Evolutionary conservation across 192 early-diverging fungal genomes (phyloP), one percentile per base, ranked within the genome.

Genomic region (Chytriomyces hyalinus): DNA sequence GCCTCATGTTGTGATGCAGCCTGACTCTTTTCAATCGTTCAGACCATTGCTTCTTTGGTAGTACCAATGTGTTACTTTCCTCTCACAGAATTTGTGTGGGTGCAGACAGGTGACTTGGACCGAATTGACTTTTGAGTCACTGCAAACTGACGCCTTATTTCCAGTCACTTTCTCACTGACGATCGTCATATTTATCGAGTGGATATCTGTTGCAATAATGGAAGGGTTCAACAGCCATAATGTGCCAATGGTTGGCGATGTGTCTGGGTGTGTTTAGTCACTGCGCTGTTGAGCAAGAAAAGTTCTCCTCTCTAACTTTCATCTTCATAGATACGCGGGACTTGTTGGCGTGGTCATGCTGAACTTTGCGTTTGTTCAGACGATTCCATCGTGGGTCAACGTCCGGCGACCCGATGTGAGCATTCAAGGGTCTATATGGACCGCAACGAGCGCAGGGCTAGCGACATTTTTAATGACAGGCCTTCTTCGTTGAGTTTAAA

Each of bases 381-480:
- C 79, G 4, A 74, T 86, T 5, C 84, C 84, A 10, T 69, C 77
- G 36, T 86, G 84, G 84, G 84, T 86, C 15, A 86, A 86, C 63
- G 62, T 85, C 6, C 82, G 87, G 43, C 44, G 65, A 49, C 85
- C 73, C 9, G 85, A 86, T 78, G 85, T 86, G 13, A 86, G 78
- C 68, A 83, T 86, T 11, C 84, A 86, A 68, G 65, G 66, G 46
- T 77, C 82, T 0, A 74, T 86, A n/a, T 86, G 84, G 84, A 45
- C 44, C 10, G 20, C 83, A 11, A 80, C 83, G n/a, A 60, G 59
- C 11, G 53, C 73, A 6, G 77, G 80, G 9, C 57, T 69, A 7
- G 11, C 68, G 11, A 70, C 71, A n/a, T 86, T 87, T 65, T 28
- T 86, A n/a, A 22, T 81, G 24, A 61, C 74, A 73, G 84, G 84